Evolutionary conservation across 129 eudicot genomes (phyloP), one percentile per base, ranked within the genome.

Genomic region (Artemisia argyi): DNA sequence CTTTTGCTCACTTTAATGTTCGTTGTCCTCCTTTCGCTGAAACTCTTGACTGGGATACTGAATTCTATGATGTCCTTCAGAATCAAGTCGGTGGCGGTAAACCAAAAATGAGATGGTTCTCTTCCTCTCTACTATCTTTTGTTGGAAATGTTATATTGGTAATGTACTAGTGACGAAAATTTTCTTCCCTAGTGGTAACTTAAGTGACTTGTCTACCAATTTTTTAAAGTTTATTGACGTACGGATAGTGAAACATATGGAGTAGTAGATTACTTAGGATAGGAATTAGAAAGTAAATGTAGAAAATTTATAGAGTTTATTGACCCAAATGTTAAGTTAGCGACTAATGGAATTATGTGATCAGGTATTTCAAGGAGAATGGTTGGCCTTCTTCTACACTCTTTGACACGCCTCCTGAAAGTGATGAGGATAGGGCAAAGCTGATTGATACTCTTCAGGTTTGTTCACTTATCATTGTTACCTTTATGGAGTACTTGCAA

Each of bases 341-440:
- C 1, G 42, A 35, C 42, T 35, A 39, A 39, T 39, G 46, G 42
- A 39, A 39, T 39, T 30, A 1, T 14, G 4, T 51, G 61, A 74
- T 76, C 71, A 95, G 99, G 97, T 95, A 95, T 73, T 95, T 95
- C 63, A 90, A 90, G 84, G 97, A 95, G 85, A 82, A 90, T 44
- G 99, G 99, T 24, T 95, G 97, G 97, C 99, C 99, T 20, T 72
- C 91, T 82, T 95, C 99, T 3, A 88, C 91, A 3, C 39, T 95
- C 13, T 95, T 83, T 15, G 80, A 58, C 59, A 73, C 78, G 11
- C 80, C 96, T 48, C 97, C 99, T 8, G 94, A 86, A 76, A 80
- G 19, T 76, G 94, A 88, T 55, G 65, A 16, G 13, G 88, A 83
- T 66, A 83, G 89, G 75, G 97, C 76, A 11, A 90, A 86, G 49